Percentiles rank a stretch among this genome's conserved stretches.
Conservation (phyloP, 805 yeast species). For the Kuraishia capsulata region DNA sequence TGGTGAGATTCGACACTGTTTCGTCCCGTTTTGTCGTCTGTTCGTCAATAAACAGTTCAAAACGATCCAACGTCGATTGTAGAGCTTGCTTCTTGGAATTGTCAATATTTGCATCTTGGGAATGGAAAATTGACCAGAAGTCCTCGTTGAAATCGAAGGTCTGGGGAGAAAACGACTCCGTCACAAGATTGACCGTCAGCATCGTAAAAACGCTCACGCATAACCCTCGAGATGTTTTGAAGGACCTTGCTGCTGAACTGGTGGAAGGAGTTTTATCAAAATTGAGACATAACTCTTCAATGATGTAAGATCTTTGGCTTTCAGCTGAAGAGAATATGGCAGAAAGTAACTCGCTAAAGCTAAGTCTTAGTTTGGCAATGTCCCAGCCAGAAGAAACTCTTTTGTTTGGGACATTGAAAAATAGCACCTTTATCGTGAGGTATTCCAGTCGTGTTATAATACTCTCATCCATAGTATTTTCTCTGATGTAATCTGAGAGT, state of each 20-base stretch:
- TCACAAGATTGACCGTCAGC: slow-evolving; percentile 23
- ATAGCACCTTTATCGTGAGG: slow-evolving; percentile 31
- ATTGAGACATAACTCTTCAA: slow-evolving; percentile 49
- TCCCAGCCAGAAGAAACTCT: slow-evolving; percentile 12
- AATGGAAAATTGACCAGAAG: background rate
- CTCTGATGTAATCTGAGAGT: background rate
- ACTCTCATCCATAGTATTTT: slow-evolving; percentile 33
- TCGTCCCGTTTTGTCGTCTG: background rate
- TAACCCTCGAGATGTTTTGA: slow-evolving; percentile 31
- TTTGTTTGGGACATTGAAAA: slow-evolving; percentile 21
- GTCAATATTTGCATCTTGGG: background rate
- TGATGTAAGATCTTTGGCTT: slow-evolving; percentile 50
- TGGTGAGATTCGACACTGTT: slow-evolving; percentile 10
- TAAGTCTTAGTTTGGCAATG: slow-evolving; percentile 19
- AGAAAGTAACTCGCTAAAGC: slow-evolving; percentile 19
- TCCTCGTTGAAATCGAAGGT: background rate
- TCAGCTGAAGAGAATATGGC: slow-evolving; percentile 29
- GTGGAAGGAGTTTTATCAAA: slow-evolving; percentile 39
- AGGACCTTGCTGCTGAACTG: slow-evolving; percentile 33
- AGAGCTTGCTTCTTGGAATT: background rate
- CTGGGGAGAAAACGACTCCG: background rate
- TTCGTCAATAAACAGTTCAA: background rate
- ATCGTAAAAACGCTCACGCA: slow-evolving; percentile 40
- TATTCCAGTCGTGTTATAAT: slow-evolving; percentile 53
- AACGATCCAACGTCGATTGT: background rate